Evolutionary conservation across 306 rosid genomes (phyloP).

Genomic region (Vicia sativa): DNA sequence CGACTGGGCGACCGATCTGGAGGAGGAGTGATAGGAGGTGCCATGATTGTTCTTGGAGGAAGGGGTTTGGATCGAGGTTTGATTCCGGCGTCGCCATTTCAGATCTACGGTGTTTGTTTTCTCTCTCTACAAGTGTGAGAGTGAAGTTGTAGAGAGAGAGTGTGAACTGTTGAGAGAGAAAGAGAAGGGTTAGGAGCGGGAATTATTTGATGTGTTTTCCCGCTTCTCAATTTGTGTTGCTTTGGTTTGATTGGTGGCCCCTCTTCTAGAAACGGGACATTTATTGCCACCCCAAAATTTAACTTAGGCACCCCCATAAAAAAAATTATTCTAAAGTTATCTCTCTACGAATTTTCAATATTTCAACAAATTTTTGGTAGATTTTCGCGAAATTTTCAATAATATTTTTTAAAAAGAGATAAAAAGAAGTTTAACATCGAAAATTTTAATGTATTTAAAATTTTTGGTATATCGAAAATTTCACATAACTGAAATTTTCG

Average conservation of each 20-base stretch:
- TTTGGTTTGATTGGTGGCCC: not conserved
- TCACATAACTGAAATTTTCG: no score
- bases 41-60: constrained; percentile 39
- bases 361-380: no score
- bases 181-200: constrained; percentile 10
- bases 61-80: not conserved
- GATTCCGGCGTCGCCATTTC: not conserved
- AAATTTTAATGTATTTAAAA: no score
- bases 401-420: no score
- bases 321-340: no score
- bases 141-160: not conserved
- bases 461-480: no score
- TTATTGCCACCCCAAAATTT: no score
- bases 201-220: constrained; percentile 18
- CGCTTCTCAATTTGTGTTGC: constrained; percentile 14
- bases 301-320: no score
- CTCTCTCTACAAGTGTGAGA: not conserved
- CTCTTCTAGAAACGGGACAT: not conserved
- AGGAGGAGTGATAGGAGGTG: constrained; percentile 29
- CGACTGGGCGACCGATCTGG: constrained; percentile 43
- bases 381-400: no score
- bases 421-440: no score
- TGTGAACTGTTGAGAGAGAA: not conserved
- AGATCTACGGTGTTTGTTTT: not conserved
- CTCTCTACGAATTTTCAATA: no score